Evolutionary conservation across 768 basidiomycete genomes (phyloP).

Genomic region (Aureoboletus auriporus): DNA sequence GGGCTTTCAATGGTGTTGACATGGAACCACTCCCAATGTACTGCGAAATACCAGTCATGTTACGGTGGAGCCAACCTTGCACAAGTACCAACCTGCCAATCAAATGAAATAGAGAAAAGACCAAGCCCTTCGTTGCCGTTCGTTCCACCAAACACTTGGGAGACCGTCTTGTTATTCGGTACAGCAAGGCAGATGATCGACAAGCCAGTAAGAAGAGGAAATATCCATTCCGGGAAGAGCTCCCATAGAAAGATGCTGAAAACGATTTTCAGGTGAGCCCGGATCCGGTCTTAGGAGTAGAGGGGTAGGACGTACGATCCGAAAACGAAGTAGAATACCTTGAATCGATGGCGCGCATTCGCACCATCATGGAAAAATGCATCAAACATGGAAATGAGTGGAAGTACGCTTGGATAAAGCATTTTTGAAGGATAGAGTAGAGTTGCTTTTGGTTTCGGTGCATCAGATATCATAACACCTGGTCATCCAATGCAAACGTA

Average conservation of each 20-base stretch:
- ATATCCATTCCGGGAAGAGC: slow-evolving; percentile 32
- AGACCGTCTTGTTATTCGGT: slow-evolving; percentile 45
- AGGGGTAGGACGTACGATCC: slow-evolving; percentile 29
- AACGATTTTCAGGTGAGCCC: slow-evolving; percentile 2
- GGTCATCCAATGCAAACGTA: slow-evolving; percentile 16
- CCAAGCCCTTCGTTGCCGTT: slow-evolving; percentile 64
- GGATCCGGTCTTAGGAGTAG: not conserved
- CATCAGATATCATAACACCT: not conserved
- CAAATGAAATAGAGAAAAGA: slow-evolving; percentile 52
- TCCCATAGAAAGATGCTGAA: slow-evolving; percentile 31
- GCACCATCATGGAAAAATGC: slow-evolving; percentile 40
- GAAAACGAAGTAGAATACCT: slow-evolving; percentile 21
- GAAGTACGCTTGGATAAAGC: slow-evolving; percentile 36
- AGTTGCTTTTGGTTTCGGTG: slow-evolving; percentile 8
- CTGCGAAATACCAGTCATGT: slow-evolving; percentile 4
- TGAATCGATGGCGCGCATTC: slow-evolving; percentile 37
- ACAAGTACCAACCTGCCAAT: slow-evolving; percentile 50
- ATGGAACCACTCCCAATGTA: slow-evolving; percentile 31
- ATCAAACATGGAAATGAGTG: slow-evolving; percentile 25
- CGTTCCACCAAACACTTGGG: slow-evolving; percentile 57
- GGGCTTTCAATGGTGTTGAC: slow-evolving; percentile 50
- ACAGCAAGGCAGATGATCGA: slow-evolving; percentile 59
- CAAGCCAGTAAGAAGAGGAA: slow-evolving; percentile 60
- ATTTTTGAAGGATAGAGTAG: slow-evolving; percentile 43
- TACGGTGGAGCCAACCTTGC: not conserved